Percentiles rank a stretch among this genome's conserved stretches.
These are phyloP conservation scores for Sarocladiaceae sp. DNA, from an alignment of 2,329 filamentous ascomycete genomes.

Conservation along the genomic window DNA sequence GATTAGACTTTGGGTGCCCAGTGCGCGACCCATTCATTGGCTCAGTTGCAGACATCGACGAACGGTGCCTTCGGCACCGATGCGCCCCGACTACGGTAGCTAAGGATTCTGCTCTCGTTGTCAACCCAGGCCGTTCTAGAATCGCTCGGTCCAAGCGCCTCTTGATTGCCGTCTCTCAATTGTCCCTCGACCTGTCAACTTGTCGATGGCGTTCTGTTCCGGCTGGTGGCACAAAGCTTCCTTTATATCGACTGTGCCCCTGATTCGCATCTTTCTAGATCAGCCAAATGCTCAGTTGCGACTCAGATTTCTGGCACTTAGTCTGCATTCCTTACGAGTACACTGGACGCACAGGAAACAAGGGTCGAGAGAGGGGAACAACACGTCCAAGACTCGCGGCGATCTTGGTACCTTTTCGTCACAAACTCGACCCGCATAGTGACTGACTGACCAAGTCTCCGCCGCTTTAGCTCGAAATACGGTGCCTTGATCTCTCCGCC, in stretches of 20 bases:
- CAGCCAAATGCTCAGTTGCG: background rate
- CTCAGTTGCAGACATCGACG: background rate
- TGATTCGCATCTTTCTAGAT: too few relatives aligned
- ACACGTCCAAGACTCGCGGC: background rate
- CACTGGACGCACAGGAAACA: background rate
- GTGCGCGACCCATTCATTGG: background rate
- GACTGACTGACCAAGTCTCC: background rate
- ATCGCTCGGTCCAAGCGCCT: background rate
- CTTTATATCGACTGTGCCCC: too few relatives aligned
- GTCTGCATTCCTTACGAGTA: background rate
- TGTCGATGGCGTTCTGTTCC: too few relatives aligned
- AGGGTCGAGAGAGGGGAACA: background rate
- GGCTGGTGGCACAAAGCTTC: too few relatives aligned
- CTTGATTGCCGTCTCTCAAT: too few relatives aligned
- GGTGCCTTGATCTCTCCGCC: background rate
- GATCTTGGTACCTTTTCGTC: conserved; percentile 4
- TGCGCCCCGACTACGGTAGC: background rate
- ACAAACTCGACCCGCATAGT: background rate
- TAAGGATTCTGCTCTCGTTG: background rate
- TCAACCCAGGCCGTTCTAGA: conserved; percentile 1
- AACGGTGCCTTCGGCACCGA: background rate
- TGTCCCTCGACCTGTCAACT: too few relatives aligned
- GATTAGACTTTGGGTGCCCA: background rate
- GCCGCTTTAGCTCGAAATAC: background rate
- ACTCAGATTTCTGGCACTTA: background rate